Percentiles rank a stretch among this genome's conserved stretches.
These are phyloP conservation scores for Pneumocystis sp. DNA, from an alignment of 1,139 yeast species.

Conservation along the genomic window DNA sequence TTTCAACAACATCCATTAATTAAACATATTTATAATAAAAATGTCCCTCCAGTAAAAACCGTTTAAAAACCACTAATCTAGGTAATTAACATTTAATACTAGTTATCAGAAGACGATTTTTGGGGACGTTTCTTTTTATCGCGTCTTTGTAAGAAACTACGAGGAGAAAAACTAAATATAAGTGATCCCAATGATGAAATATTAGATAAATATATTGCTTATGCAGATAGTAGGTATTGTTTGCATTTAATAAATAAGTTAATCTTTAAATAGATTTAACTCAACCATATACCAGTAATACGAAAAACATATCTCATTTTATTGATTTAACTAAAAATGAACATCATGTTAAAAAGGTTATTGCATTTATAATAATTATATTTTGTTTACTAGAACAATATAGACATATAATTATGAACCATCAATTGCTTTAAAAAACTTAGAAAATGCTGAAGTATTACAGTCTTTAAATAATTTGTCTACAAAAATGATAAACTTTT, in stretches of 20 bases:
- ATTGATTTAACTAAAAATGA: constrained; percentile 67
- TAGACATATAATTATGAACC: constrained; percentile 5
- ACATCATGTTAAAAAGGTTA: constrained; percentile 54
- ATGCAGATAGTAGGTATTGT: constrained; percentile 11
- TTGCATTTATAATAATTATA: constrained; percentile 1
- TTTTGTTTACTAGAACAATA: neutral
- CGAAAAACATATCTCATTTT: constrained; percentile 24
- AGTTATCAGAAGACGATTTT: constrained; percentile 61
- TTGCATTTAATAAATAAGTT: constrained; percentile 7
- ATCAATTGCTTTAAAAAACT: neutral
- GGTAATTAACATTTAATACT: neutral
- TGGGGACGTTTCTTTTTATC: constrained; percentile 97
- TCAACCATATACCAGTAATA: constrained; percentile 16
- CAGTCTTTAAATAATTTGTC: constrained; percentile 2
- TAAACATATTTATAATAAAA: constrained; percentile 75
- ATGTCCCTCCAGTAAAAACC: constrained; percentile 45
- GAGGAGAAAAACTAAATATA: constrained; percentile 72
- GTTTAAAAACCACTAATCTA: constrained; percentile 25
- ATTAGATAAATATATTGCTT: constrained; percentile 51
- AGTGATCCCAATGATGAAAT: constrained; percentile 73
- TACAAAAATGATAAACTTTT: constrained; percentile 1
- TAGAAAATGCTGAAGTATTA: constrained; percentile 1
- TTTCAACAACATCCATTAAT: constrained; percentile 89
- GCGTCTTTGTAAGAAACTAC: constrained; percentile 63
- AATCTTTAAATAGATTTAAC: constrained; percentile 15